Evolutionary conservation across 2,329 filamentous ascomycete species (phyloP).

Genomic region (Nemania diffusa): DNA sequence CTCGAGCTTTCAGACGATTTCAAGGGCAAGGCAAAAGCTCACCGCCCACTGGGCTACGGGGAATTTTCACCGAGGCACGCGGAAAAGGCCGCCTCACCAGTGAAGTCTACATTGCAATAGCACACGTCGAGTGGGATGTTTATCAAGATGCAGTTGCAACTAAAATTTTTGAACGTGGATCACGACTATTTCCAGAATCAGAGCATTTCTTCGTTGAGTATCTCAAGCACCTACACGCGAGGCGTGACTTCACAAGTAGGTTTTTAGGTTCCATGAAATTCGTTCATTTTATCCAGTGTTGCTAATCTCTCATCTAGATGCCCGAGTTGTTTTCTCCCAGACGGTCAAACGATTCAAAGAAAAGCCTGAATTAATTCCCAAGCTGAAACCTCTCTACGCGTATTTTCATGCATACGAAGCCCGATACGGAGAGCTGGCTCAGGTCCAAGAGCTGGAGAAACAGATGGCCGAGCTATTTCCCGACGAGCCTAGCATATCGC

Average conservation of each 20-base stretch:
- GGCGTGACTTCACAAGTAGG: constrained; percentile 93
- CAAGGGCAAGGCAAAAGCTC: constrained; percentile 82
- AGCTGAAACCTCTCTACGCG: constrained; percentile 84
- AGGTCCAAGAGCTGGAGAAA: constrained; percentile 89
- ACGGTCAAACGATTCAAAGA: constrained; percentile 84
- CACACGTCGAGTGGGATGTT: constrained; percentile 92
- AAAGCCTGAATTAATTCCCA: constrained; percentile 77
- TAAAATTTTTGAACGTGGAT: constrained; percentile 95
- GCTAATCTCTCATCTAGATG: constrained; percentile 67
- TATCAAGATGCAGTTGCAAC: constrained; percentile 93
- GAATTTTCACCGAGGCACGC: constrained; percentile 89
- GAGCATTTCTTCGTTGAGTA: constrained; percentile 95
- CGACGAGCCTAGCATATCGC: constrained; percentile 79
- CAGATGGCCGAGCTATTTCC: constrained; percentile 96
- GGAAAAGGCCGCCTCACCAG: constrained; percentile 88
- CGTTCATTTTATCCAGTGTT: constrained; percentile 20
- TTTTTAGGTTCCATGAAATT: constrained; percentile 37
- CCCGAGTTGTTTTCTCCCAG: constrained; percentile 94
- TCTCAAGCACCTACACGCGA: constrained; percentile 90
- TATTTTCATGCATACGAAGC: constrained; percentile 98
- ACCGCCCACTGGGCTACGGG: constrained; percentile 75
- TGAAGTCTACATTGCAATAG: constrained; percentile 93
- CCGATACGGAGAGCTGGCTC: constrained; percentile 89
- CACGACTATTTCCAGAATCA: constrained; percentile 92
- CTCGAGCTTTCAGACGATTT: constrained; percentile 91